Conservation (phyloP, 352 stramenopile species). For the Blastocystis sp. region DNA sequence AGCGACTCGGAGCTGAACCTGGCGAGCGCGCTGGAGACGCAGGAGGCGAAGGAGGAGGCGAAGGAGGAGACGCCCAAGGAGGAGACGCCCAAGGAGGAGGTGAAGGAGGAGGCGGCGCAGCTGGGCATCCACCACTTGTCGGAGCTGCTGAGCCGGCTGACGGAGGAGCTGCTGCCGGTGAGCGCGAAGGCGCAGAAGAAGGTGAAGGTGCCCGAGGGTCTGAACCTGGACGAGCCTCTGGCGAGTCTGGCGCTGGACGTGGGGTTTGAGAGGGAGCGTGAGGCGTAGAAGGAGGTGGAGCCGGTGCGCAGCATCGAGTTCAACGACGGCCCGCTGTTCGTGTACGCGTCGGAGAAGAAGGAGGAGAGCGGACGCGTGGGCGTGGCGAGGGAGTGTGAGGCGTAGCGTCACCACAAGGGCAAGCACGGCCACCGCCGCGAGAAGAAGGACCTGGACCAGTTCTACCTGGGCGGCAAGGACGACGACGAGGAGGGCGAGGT, state of each 20-base stretch:
- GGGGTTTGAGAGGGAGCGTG: constrained; percentile 75
- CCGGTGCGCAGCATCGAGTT: constrained; percentile 74
- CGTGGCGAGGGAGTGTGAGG: constrained; percentile 77
- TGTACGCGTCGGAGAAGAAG: constrained; percentile 12
- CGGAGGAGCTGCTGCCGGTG: constrained; percentile 81
- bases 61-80: not conserved
- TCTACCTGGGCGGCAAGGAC: constrained; percentile 75
- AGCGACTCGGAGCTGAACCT: constrained; percentile 19
- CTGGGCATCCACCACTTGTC: not conserved
- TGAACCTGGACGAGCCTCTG: constrained; percentile 73
- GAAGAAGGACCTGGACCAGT: constrained; percentile 76
- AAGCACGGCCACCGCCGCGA: constrained; percentile 65
- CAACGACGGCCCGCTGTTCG: constrained; percentile 31
- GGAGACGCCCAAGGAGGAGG: not conserved
- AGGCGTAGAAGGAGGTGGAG: constrained; percentile 79
- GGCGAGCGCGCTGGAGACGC: not conserved
- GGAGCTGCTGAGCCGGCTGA: constrained; percentile 76
- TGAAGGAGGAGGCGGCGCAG: not conserved
- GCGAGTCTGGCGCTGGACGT: constrained; percentile 76
- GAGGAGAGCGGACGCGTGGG: constrained; percentile 72
- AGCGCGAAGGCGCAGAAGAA: constrained; percentile 85
- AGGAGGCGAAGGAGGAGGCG: not conserved
- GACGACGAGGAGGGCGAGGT: constrained; percentile 69
- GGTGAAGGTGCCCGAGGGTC: constrained; percentile 81
- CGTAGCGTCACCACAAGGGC: constrained; percentile 73